Evolutionary conservation across 768 basidiomycete species (phyloP).

Genomic region (Neoboletus magnificus): DNA sequence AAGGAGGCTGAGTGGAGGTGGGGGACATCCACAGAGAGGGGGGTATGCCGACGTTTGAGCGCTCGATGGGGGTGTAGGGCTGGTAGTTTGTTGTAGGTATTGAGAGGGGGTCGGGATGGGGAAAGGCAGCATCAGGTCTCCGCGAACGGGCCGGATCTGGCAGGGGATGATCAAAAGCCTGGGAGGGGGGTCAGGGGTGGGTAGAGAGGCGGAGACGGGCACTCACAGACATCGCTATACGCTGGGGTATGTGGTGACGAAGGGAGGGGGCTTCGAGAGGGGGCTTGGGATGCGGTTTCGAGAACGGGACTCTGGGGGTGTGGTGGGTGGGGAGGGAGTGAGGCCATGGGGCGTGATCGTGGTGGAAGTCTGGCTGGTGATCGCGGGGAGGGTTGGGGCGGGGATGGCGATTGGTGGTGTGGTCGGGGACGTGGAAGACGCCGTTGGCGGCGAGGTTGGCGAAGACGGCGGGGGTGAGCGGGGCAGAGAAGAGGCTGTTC

Average conservation of each 20-base stretch:
- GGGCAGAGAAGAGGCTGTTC: constrained; percentile 56
- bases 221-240: constrained; percentile 17
- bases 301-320: constrained; percentile 25
- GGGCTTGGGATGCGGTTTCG: constrained; percentile 34
- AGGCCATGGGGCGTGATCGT: constrained; percentile 29
- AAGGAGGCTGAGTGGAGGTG: constrained; percentile 45
- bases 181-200: constrained; percentile 2
- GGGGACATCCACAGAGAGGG: constrained; percentile 88
- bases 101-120: constrained; percentile 20
- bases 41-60: constrained; percentile 53
- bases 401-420: constrained; percentile 30
- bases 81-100: constrained; percentile 21
- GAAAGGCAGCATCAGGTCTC: constrained; percentile 11
- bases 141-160: constrained; percentile 13
- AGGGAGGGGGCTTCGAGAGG: constrained; percentile 6
- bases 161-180: constrained; percentile 21
- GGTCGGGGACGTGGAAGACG: constrained; percentile 44
- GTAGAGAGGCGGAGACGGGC: neutral
- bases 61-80: constrained; percentile 40
- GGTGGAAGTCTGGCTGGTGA: constrained; percentile 13
- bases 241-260: constrained; percentile 17
- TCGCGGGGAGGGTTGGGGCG: constrained; percentile 16
- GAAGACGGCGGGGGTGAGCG: constrained; percentile 59
- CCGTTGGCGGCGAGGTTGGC: constrained; percentile 60
- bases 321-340: constrained; percentile 19